Evolutionary conservation across 2,329 filamentous ascomycete genomes (phyloP).

Genomic region (Fusarium decemcellulare): DNA sequence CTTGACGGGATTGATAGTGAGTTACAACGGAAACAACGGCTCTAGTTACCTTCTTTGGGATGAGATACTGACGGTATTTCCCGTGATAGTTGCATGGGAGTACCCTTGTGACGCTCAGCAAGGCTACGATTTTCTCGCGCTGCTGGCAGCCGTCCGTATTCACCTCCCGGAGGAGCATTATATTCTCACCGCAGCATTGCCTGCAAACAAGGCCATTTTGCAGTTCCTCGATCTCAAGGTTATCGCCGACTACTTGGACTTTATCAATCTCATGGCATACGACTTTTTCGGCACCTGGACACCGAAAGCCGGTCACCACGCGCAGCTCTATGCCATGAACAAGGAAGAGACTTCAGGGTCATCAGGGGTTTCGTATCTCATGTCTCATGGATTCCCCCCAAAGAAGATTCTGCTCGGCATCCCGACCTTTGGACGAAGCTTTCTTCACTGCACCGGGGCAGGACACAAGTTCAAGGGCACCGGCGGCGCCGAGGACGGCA

Average conservation of each 20-base stretch:
- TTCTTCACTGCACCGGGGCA: slow-evolving; percentile 74
- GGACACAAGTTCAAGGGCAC: slow-evolving; percentile 72
- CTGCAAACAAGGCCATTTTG: slow-evolving; percentile 76
- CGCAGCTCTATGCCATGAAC: slow-evolving; percentile 77
- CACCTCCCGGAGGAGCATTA: slow-evolving; percentile 79
- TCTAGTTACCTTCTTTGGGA: not conserved
- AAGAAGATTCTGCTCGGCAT: slow-evolving; percentile 83
- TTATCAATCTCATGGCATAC: slow-evolving; percentile 85
- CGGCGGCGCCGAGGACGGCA: slow-evolving; percentile 73
- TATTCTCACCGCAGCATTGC: slow-evolving; percentile 79
- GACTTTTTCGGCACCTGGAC: slow-evolving; percentile 84
- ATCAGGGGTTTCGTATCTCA: slow-evolving; percentile 75
- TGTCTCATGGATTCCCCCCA: slow-evolving; percentile 75
- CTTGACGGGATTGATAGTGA: slow-evolving; percentile 77
- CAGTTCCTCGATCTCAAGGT: slow-evolving; percentile 77
- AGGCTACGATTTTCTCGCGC: slow-evolving; percentile 77
- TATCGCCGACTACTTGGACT: slow-evolving; percentile 77
- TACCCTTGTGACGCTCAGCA: slow-evolving; percentile 77
- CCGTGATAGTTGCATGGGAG: slow-evolving; percentile 80
- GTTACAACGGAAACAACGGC: slow-evolving; percentile 35
- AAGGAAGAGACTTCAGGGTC: slow-evolving; percentile 77
- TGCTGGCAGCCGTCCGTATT: slow-evolving; percentile 76
- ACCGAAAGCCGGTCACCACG: slow-evolving; percentile 78
- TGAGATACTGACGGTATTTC: slow-evolving; percentile 23
- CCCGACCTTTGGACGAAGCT: slow-evolving; percentile 82